Conservation (phyloP, 768 basidiomycete species). For the Ephemerocybe angulata region DNA sequence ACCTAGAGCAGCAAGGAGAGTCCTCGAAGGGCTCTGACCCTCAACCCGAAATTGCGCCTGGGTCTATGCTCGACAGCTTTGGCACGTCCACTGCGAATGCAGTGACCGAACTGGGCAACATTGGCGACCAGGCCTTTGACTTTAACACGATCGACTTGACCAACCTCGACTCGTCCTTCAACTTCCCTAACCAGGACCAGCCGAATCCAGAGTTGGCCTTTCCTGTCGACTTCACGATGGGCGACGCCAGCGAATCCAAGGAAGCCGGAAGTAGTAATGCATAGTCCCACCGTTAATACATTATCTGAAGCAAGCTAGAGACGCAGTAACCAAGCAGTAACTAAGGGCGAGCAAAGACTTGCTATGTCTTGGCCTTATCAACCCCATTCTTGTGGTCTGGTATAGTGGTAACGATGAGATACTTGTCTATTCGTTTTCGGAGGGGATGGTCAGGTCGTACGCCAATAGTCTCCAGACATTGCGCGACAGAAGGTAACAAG, state of each 20-base stretch:
- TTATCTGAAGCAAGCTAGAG: background rate
- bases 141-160: constrained; percentile 45
- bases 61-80: constrained; percentile 43
- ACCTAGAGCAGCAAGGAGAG: background rate
- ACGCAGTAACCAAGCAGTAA: background rate
- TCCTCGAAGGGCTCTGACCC: constrained; percentile 23
- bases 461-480: constrained; percentile 48
- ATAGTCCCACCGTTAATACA: background rate
- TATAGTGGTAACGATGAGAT: constrained; percentile 22
- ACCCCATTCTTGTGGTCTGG: background rate
- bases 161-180: constrained; percentile 41
- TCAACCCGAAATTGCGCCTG: constrained; percentile 34
- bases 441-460: constrained; percentile 63
- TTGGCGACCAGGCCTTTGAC: constrained; percentile 39
- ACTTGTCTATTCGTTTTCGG: constrained; percentile 65
- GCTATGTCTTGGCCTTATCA: background rate
- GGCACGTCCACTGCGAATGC: constrained; percentile 24
- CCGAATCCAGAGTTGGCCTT: constrained; percentile 42
- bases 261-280: constrained; percentile 10
- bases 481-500: constrained; percentile 50
- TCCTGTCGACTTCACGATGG: constrained; percentile 38
- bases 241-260: constrained; percentile 20
- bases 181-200: constrained; percentile 31
- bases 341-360: no score
- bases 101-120: constrained; percentile 3